Conservation (phyloP, 768 basidiomycete species). For the Mycena indigotica region DNA sequence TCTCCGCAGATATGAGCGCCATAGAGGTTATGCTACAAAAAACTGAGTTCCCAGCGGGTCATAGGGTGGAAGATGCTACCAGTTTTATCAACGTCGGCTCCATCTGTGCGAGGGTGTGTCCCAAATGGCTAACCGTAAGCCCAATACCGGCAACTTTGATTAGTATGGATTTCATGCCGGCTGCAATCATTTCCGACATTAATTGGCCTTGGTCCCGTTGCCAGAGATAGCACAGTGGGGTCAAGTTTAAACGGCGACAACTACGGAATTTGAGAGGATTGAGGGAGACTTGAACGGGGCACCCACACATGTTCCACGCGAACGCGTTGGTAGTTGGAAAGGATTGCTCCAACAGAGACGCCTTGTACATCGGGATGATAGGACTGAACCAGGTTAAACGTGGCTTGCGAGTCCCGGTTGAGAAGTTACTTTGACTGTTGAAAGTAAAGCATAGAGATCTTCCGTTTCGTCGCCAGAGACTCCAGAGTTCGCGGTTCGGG, state of each 20-base stretch:
- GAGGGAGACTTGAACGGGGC: neutral
- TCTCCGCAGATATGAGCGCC: conserved; percentile 96
- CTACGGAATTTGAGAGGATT: conserved; percentile 39
- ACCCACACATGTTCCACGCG: conserved; percentile 96
- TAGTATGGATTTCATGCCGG: conserved; percentile 77
- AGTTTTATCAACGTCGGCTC: conserved; percentile 70
- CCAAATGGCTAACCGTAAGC: conserved; percentile 74
- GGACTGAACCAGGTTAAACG: conserved; percentile 42
- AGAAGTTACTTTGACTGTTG: conserved; percentile 68
- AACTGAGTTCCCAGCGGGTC: conserved; percentile 2
- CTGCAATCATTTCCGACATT: conserved; percentile 81
- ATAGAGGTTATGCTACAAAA: conserved; percentile 68
- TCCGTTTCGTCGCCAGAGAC: conserved; percentile 92
- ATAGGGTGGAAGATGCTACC: conserved; percentile 40
- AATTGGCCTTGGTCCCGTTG: conserved; percentile 87
- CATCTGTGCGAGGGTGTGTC: conserved; percentile 74
- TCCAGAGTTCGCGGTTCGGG: conserved; percentile 50
- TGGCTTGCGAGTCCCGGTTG: neutral
- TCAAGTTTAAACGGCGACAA: conserved; percentile 78
- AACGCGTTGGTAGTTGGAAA: conserved; percentile 96
- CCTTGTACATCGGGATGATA: conserved; percentile 81
- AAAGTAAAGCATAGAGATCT: conserved; percentile 77
- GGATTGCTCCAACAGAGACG: conserved; percentile 93
- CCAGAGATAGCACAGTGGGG: conserved; percentile 89
- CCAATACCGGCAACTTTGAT: conserved; percentile 98